Base-by-base conservation (phyloP, 495 filamentous ascomycete genomes). In the Aspergillus conjunctus region DNA sequence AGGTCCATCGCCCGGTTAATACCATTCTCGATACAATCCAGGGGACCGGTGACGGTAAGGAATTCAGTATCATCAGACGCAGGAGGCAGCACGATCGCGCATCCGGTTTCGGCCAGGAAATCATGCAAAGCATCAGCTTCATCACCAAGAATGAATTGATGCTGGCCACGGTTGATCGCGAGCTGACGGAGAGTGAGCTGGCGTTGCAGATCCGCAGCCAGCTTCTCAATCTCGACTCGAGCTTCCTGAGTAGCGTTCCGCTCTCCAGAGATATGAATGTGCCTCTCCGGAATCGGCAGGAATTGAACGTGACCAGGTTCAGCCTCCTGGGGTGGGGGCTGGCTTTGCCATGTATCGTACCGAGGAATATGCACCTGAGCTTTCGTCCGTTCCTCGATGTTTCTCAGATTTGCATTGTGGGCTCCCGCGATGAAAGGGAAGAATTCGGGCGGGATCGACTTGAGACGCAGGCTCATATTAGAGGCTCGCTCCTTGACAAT, bases 401-500 rank as follows among this genome's bases (percentile, higher is more conserved):
- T 82, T 43, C 83, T 81, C 60, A 90, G 75, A 48, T 83, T 77
- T 33, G 78, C 76, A 67, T 91, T 89, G 68, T 93, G 85, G 14
- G 90, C 84, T 22, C 93, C 93, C 22, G 90, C 88, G 71, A 99
- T 90, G 79, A 98, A 98, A 14, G 93, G 95, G 75, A 92, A 99
- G 71, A 91, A 95, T 70, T 97, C 91, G 18, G 93, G 87, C 3
- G 93, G 93, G 59, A 97, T 88, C 15, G 88, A 83, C 71, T 86
- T 88, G 60, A 98, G 71, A 37, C 86, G 86, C 32, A 91, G 73
- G 73, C 81, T 93, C 68, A 93, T 87, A 65, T 86, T 91, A 17
- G 91, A 88, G 17, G 88, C 87, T 26, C 90, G 88, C 73, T 97
- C 92, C 65, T 88, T 88, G 21, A 90, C 90, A 68, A 97, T 97